These are phyloP conservation scores for Apiospora arundinis DNA, from an alignment of 2,329 filamentous ascomycete genomes.

Conservation along the genomic window DNA sequence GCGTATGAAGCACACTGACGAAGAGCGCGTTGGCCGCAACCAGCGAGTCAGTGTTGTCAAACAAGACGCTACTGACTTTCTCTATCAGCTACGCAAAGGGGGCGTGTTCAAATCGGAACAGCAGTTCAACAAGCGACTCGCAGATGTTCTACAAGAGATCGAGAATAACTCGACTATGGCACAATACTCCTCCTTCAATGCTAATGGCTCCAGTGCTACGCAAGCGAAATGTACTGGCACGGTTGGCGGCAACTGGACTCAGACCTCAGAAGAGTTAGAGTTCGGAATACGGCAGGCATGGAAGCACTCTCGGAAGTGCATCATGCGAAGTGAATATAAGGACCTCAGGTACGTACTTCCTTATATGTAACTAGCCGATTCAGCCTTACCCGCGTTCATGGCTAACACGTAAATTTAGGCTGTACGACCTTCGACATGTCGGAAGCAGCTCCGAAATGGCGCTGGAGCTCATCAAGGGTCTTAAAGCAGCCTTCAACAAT, in stretches of 20 bases:
- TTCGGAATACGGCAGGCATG: constrained; percentile 29
- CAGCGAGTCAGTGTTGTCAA: neutral
- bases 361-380: too few species aligned
- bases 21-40: constrained; percentile 22
- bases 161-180: constrained; percentile 6
- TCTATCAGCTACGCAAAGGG: constrained; percentile 1
- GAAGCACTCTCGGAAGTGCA: constrained; percentile 37
- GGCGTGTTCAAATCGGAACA: constrained; percentile 10
- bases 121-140: neutral
- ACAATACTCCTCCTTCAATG: neutral
- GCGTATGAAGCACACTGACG: constrained; percentile 21
- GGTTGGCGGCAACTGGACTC: constrained; percentile 9
- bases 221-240: neutral
- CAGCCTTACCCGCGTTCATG: neutral
- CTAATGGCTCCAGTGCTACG: neutral
- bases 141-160: neutral
- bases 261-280: constrained; percentile 15
- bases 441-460: constrained; percentile 34
- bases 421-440: constrained; percentile 35
- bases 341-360: constrained; percentile 25
- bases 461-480: constrained; percentile 25
- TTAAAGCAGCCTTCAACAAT: constrained; percentile 33
- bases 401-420: constrained; percentile 21
- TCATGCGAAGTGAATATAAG: constrained; percentile 35
- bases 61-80: constrained; percentile 15